Evolutionary conservation across 2,329 filamentous ascomycete species (phyloP), one percentile per base, ranked within the genome.

Genomic region (Emergomyces orientalis): DNA sequence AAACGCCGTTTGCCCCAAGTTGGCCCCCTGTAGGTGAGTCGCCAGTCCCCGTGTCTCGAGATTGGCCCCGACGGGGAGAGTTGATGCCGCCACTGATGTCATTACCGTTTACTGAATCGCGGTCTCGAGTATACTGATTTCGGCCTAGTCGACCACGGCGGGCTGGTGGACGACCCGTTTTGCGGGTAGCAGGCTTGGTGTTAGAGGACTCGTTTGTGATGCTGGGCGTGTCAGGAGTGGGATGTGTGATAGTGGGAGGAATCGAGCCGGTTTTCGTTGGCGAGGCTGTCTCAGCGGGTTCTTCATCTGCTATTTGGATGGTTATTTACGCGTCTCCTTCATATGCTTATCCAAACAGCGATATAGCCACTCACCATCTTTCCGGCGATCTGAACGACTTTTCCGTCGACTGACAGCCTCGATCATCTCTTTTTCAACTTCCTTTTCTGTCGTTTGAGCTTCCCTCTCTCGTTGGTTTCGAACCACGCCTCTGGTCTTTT

Each of bases 81-180:
- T 74, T 75, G 43, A 69, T 73, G 65, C 67, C 67, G 62, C 69
- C 67, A 27, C 66, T 67, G 14, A 61, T 69, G 43, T 76, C 73
- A 63, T 82, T 78, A 72, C 81, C 75, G 72, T 83, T 77, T 67
- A 84, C 78, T 72, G 84, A 73, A 57, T 90, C 88, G 55, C 86
- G 84, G 66, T 92, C 88, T 71, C 88, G 88, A 0, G 88, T 92
- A 70, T 93, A 92, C 73, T 94, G 90, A 67, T 93, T 94, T 66
- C 88, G 86, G 22, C 88, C 88, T 63, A 84, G 72, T 63, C 87
- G 86, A 30, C 75, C 86, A 68, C 86, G 85, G 65, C 88, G 86
- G 70, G 88, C 86, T 67, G 86, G 81, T 68, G 85, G 82, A 70
- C 86, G 80, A 63, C 84, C 71, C 71, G 82, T 80, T 76, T 88